Evolutionary conservation across 192 early-diverging fungal genomes (phyloP).

Genomic region (Coemansia sp.): DNA sequence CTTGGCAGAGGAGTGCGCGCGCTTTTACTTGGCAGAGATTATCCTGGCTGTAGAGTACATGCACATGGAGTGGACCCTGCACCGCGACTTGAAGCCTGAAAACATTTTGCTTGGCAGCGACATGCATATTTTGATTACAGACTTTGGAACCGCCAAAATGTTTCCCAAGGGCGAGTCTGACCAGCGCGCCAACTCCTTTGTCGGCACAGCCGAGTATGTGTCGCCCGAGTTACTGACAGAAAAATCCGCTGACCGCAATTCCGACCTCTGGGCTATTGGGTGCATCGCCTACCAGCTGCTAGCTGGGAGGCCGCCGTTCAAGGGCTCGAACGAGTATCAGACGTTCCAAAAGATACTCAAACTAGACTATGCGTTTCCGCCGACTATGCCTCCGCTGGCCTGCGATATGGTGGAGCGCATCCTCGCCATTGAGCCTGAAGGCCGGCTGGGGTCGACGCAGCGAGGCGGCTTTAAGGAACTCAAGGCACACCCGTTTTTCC

Average conservation of each 20-base stretch:
- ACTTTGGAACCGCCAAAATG: conserved; percentile 88
- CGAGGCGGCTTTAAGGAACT: conserved; percentile 59
- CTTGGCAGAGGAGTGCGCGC: conserved; percentile 61
- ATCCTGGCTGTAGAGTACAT: conserved; percentile 84
- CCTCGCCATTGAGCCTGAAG: conserved; percentile 63
- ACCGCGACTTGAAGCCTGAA: conserved; percentile 97
- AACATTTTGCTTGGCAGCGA: conserved; percentile 83
- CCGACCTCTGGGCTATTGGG: conserved; percentile 81
- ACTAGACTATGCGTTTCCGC: conserved; percentile 83
- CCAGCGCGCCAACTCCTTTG: conserved; percentile 81
- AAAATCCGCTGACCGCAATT: conserved; percentile 73
- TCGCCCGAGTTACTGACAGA: conserved; percentile 94
- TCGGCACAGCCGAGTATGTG: conserved; percentile 99
- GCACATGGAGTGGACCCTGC: conserved; percentile 81
- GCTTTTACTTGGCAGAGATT: conserved; percentile 88
- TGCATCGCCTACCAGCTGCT: conserved; percentile 94
- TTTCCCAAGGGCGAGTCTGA: conserved; percentile 32
- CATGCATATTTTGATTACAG: conserved; percentile 92
- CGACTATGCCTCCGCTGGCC: conserved; percentile 64
- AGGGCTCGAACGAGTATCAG: conserved; percentile 91
- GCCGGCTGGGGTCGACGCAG: conserved; percentile 61
- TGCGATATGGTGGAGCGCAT: conserved; percentile 76
- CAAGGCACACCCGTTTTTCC: conserved; percentile 79
- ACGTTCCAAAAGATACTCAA: conserved; percentile 95
- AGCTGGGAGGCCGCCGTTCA: conserved; percentile 88